Conservation (phyloP, 768 basidiomycete genomes). For the Boletus pseudopeckii region DNA sequence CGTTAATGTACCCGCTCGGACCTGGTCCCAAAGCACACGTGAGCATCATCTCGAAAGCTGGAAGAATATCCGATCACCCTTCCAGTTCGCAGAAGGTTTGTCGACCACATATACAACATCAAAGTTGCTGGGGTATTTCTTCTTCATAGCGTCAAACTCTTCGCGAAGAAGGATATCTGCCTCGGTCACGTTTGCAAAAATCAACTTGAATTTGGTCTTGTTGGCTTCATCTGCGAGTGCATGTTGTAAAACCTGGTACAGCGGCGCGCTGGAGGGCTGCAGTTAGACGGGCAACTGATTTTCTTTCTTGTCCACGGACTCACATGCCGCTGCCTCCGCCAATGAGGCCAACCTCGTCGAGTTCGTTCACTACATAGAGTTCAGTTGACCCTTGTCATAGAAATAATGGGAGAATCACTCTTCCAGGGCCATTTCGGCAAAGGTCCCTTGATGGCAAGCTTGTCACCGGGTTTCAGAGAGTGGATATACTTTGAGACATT, state of each 20-base stretch:
- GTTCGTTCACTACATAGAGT: constrained; percentile 64
- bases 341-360: constrained; percentile 83
- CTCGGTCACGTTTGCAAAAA: constrained; percentile 90
- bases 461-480: constrained; percentile 76
- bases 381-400: not conserved
- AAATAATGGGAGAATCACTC: constrained; percentile 38
- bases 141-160: constrained; percentile 67
- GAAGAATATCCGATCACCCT: constrained; percentile 42
- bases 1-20: constrained; percentile 68
- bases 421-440: constrained; percentile 85
- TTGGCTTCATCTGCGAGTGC: constrained; percentile 71
- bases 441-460: constrained; percentile 86
- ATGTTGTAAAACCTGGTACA: constrained; percentile 78
- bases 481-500: constrained; percentile 84
- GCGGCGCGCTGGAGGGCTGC: constrained; percentile 57
- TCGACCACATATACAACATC: constrained; percentile 86
- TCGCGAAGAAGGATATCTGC: constrained; percentile 85
- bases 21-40: constrained; percentile 36
- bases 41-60: constrained; percentile 2
- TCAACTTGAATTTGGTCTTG: constrained; percentile 90
- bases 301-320: constrained; percentile 23
- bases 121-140: constrained; percentile 66
- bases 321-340: constrained; percentile 94
- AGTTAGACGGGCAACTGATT: not conserved
- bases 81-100: constrained; percentile 57